Conservation (phyloP, 2,329 filamentous ascomycete genomes). For the Apiospora phragmitis region DNA sequence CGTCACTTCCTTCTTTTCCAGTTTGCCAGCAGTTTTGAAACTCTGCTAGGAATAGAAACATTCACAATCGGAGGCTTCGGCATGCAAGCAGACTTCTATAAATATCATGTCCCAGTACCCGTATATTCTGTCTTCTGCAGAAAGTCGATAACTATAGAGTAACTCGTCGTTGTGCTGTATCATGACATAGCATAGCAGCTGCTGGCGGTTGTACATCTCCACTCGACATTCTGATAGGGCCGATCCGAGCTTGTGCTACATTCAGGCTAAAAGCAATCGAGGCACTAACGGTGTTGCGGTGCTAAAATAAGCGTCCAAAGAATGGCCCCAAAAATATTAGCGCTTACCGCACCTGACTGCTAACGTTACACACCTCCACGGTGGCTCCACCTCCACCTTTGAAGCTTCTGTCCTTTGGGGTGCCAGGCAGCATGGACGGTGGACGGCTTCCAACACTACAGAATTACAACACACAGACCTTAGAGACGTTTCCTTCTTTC, state of each 20-base stretch:
- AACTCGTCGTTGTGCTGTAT: neutral
- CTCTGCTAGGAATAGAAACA: neutral
- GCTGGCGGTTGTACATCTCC: neutral
- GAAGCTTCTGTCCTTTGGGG: neutral
- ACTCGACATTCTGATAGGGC: neutral
- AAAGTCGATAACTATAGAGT: neutral
- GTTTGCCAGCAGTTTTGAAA: neutral
- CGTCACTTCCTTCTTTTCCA: neutral
- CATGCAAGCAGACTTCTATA: neutral
- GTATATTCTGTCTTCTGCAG: neutral
- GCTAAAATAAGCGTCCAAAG: conserved; percentile 2
- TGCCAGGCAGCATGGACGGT: neutral
- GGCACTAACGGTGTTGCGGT: neutral
- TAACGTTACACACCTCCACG: neutral
- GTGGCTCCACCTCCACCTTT: neutral
- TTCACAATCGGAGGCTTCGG: neutral
- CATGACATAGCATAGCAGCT: neutral
- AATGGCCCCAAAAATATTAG: neutral
- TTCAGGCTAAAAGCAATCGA: neutral
- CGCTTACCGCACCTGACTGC: neutral
- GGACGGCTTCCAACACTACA: neutral
- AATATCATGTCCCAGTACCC: neutral
- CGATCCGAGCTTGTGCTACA: neutral
- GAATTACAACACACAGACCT: neutral
- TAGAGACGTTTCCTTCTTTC: neutral